A percentile compares a stretch with the other conserved stretches of the same genome.
Conservation (phyloP, 176 grass and related monocot genomes). For the Carex littledalei region DNA sequence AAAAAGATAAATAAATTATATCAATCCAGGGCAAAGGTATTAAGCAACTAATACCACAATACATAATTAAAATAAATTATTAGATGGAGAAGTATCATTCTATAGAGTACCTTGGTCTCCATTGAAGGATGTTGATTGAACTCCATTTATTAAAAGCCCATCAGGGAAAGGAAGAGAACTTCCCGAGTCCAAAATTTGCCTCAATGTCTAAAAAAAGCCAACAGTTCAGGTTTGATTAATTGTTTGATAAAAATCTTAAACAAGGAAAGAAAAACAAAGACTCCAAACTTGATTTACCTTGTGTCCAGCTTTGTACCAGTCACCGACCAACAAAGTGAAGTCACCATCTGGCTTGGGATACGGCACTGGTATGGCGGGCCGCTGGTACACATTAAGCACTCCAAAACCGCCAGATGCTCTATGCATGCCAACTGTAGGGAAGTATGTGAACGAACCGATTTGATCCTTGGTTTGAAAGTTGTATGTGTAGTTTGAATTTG, state of each 20-base stretch:
- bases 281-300: not conserved
- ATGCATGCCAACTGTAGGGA: constrained; percentile 63
- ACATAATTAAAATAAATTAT: not conserved
- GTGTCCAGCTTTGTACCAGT: constrained; percentile 55
- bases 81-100: constrained; percentile 3
- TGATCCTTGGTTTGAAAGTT: constrained; percentile 83
- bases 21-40: not conserved
- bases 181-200: constrained; percentile 39
- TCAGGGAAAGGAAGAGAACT: constrained; percentile 40
- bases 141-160: constrained; percentile 60
- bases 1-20: not conserved
- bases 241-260: not conserved
- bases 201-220: constrained; percentile 17
- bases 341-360: constrained; percentile 43
- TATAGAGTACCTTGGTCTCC: constrained; percentile 44
- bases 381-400: constrained; percentile 59
- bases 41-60: not conserved
- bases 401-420: constrained; percentile 70
- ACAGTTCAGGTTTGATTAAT: not conserved
- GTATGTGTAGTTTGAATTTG: constrained; percentile 74
- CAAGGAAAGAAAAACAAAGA: not conserved
- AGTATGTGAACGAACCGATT: constrained; percentile 75
- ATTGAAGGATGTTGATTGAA: constrained; percentile 25
- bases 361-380: constrained; percentile 60
- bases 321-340: constrained; percentile 68